Percentiles rank a stretch among this genome's conserved stretches.
Conservation (phyloP, 345 rosid genomes). For the Kandelia obovata region DNA sequence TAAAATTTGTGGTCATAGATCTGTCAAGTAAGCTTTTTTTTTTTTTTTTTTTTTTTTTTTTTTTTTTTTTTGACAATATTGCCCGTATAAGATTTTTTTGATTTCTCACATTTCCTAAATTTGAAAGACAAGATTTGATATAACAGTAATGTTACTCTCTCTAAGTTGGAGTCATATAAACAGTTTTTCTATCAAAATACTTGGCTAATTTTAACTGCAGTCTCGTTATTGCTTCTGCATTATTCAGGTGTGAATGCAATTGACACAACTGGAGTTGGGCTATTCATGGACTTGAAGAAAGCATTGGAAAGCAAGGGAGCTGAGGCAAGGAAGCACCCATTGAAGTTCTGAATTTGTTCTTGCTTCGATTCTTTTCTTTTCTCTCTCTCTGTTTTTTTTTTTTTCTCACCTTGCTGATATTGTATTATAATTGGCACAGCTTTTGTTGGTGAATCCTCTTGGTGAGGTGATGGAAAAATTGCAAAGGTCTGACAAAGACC, state of each 20-base stretch:
- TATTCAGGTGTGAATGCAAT: slow-evolving; percentile 68
- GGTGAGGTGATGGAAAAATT: slow-evolving; percentile 86
- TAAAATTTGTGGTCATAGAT: slow-evolving; percentile 60
- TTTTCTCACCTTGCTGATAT: not conserved
- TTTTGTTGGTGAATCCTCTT: slow-evolving; percentile 85
- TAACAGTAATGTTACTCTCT: no score
- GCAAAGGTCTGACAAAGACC: slow-evolving; percentile 51
- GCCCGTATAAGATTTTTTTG: not conserved
- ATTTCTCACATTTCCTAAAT: not conserved
- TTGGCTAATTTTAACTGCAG: not conserved
- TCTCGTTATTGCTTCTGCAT: not conserved
- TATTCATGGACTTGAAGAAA: slow-evolving; percentile 62
- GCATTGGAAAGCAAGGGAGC: slow-evolving; percentile 47
- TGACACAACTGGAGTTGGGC: slow-evolving; percentile 77
- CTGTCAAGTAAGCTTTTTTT: slow-evolving; percentile 51
- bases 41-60: not conserved
- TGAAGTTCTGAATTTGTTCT: no score
- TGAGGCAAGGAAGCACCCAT: slow-evolving; percentile 39
- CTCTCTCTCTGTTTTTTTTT: not conserved
- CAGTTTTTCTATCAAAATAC: not conserved
- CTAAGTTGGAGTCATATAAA: not conserved
- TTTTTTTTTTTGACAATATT: not conserved
- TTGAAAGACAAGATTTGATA: no score
- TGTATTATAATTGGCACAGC: slow-evolving; percentile 36
- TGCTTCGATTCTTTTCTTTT: not conserved